Evolutionary conservation across 2,329 filamentous ascomycete genomes (phyloP).

Genomic region (Pyrenophora seminiperda): DNA sequence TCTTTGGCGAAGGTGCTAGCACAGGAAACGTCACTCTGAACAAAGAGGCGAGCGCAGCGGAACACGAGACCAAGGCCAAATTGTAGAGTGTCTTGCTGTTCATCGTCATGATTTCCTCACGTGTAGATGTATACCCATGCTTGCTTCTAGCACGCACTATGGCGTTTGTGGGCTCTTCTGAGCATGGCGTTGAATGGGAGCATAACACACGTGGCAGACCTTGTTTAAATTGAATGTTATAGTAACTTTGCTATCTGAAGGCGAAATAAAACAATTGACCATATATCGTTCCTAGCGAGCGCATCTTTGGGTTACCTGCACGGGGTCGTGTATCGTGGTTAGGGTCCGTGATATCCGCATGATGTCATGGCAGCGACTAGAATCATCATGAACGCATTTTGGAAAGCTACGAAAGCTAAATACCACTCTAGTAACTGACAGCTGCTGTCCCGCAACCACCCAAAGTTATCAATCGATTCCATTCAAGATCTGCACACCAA

Average conservation of each 20-base stretch:
- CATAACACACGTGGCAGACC: not conserved
- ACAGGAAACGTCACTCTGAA: slow-evolving; percentile 83
- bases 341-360: slow-evolving; percentile 17
- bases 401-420: not conserved
- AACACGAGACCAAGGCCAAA: slow-evolving; percentile 55
- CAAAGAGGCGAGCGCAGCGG: slow-evolving; percentile 76
- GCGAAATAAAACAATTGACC: not conserved
- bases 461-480: not conserved
- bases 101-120: not conserved
- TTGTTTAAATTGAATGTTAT: slow-evolving; percentile 1
- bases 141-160: slow-evolving; percentile 3
- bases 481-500: not conserved
- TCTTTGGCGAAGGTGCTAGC: slow-evolving; percentile 83
- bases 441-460: not conserved
- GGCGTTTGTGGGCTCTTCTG: slow-evolving; percentile 16
- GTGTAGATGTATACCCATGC: not conserved
- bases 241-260: not conserved
- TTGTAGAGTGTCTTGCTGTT: slow-evolving; percentile 40
- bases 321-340: slow-evolving; percentile 12
- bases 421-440: not conserved
- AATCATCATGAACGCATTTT: slow-evolving; percentile 8
- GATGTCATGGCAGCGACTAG: slow-evolving; percentile 20
- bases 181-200: slow-evolving; percentile 14
- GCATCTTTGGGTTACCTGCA: not conserved
- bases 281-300: no score